Conservation (phyloP, 495 filamentous ascomycete species). For the Amphirosellinia nigrospora region DNA sequence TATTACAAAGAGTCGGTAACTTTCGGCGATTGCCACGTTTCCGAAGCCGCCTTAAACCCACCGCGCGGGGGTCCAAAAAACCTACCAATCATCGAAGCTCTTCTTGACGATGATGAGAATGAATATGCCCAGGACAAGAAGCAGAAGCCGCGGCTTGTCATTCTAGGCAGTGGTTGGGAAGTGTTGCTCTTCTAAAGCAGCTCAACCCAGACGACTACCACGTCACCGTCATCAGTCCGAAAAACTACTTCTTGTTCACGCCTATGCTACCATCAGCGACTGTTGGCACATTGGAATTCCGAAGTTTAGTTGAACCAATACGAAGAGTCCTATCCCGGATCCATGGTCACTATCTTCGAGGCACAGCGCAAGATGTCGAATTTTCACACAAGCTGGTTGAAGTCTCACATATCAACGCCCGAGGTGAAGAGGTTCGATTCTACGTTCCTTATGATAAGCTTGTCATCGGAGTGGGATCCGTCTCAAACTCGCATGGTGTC, state of each 20-base stretch:
- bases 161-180: conserved; percentile 95
- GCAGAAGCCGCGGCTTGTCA: conserved; percentile 88
- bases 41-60: conserved; percentile 80
- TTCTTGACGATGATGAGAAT: conserved; percentile 86
- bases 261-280: conserved; percentile 97
- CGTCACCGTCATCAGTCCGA: conserved; percentile 90
- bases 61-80: conserved; percentile 93
- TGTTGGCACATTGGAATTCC: conserved; percentile 89
- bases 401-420: conserved; percentile 72
- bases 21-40: conserved; percentile 77
- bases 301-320: conserved; percentile 92
- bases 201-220: conserved; percentile 91
- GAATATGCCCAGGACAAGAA: conserved; percentile 70
- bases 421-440: conserved; percentile 75
- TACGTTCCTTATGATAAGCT: conserved; percentile 99
- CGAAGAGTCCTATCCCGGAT: conserved; percentile 78
- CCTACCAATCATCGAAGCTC: conserved; percentile 83
- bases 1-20: conserved; percentile 71
- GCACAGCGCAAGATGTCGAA: conserved; percentile 82
- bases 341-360: conserved; percentile 88
- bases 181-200: conserved; percentile 88
- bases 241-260: conserved; percentile 97
- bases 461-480: conserved; percentile 91
- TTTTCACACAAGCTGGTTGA: conserved; percentile 92
- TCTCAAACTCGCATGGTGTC: conserved; percentile 94